These are phyloP conservation scores for Coemansia sp. DNA, from an alignment of 192 early-diverging fungal genomes.

Conservation along the genomic window DNA sequence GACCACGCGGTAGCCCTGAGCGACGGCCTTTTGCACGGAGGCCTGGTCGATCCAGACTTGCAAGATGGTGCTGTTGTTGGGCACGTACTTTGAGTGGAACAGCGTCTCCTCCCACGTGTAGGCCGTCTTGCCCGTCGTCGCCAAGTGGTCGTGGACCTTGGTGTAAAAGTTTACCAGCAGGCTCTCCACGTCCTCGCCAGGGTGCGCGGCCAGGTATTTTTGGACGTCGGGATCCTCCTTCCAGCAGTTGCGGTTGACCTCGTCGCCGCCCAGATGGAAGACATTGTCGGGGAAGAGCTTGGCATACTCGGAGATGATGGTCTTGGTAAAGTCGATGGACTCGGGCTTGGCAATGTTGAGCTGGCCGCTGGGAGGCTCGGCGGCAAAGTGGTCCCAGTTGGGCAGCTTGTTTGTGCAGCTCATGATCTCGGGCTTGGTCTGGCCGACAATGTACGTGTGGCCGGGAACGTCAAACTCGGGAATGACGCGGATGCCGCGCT, in stretches of 20 bases:
- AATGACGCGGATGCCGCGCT: constrained; percentile 83
- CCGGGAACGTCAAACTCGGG: constrained; percentile 91
- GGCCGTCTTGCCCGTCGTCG: constrained; percentile 59
- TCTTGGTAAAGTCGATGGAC: constrained; percentile 65
- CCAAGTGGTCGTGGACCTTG: constrained; percentile 60
- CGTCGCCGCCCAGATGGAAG: constrained; percentile 80
- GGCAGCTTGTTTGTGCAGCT: constrained; percentile 65
- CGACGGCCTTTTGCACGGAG: constrained; percentile 57
- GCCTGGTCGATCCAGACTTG: constrained; percentile 69
- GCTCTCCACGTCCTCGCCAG: constrained; percentile 26
- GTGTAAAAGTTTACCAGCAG: constrained; percentile 55
- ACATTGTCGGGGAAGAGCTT: constrained; percentile 69
- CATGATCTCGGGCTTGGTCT: constrained; percentile 62
- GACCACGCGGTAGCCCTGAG: constrained; percentile 66
- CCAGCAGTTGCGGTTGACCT: constrained; percentile 74
- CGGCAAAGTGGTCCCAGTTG: constrained; percentile 62
- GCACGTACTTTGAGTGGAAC: constrained; percentile 53
- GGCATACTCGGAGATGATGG: constrained; percentile 70
- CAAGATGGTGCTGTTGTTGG: constrained; percentile 63
- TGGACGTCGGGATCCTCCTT: constrained; percentile 52
- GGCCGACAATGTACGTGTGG: constrained; percentile 64
- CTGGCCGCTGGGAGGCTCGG: constrained; percentile 83
- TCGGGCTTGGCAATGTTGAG: constrained; percentile 69
- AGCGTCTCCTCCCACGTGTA: constrained; percentile 86
- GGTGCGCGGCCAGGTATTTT: constrained; percentile 26